A percentile compares a stretch with the other conserved stretches of the same genome.
Evolutionary conservation across 1,284 basidiomycete species (phyloP).

Genomic region (Ustilago trichophora): DNA sequence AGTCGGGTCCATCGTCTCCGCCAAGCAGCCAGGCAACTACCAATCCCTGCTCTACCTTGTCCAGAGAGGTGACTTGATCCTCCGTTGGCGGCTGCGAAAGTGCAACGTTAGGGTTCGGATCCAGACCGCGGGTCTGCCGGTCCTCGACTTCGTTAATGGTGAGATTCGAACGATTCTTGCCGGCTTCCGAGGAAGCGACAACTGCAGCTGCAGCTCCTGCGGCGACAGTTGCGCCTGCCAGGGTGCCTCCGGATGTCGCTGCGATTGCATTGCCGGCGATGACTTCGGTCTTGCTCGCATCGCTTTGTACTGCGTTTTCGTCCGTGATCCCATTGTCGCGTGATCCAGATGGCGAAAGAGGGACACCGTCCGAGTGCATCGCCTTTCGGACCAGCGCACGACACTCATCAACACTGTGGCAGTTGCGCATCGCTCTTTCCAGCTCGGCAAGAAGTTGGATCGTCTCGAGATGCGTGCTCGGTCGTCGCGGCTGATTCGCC

Average conservation of each 20-base stretch:
- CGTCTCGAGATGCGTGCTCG: constrained; percentile 21
- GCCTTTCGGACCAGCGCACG: constrained; percentile 45
- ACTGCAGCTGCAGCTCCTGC: too few relatives aligned
- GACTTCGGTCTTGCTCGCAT: background rate
- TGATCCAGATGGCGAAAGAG: constrained; percentile 4
- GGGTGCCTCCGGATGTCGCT: background rate
- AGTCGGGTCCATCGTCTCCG: constrained; percentile 36
- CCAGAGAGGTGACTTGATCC: constrained; percentile 17
- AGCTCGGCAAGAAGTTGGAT: constrained; percentile 44
- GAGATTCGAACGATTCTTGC: background rate
- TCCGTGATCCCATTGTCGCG: constrained; percentile 7
- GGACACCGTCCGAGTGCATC: constrained; percentile 33
- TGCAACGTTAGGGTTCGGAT: constrained; percentile 1
- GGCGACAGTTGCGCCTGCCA: background rate
- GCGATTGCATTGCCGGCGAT: background rate
- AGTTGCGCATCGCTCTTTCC: constrained; percentile 49
- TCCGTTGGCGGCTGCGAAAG: background rate
- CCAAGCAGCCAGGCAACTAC: constrained; percentile 59
- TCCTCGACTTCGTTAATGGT: background rate
- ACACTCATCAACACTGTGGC: constrained; percentile 54
- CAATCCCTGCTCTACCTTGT: constrained; percentile 25
- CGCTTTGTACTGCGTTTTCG: background rate
- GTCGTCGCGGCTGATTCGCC: constrained; percentile 12
- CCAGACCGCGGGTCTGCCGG: background rate
- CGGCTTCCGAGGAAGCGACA: background rate